Evolutionary conservation across 2,329 filamentous ascomycete species (phyloP), one percentile per base, ranked within the genome.

Genomic region (Colletotrichum sansevieriae): DNA sequence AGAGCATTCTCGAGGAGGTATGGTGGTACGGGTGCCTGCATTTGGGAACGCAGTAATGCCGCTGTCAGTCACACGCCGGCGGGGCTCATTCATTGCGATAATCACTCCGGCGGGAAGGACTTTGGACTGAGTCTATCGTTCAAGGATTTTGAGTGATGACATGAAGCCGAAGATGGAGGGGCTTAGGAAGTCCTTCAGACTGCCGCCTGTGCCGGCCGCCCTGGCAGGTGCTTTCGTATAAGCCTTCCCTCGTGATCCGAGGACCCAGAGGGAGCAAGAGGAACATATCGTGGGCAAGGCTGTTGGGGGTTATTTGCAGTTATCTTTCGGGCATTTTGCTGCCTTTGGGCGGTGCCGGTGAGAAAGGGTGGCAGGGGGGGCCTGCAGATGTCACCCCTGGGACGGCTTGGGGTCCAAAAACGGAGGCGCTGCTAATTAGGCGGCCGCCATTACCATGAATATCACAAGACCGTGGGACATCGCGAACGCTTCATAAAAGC

Each of bases 11-110:
- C 37, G 29, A 25, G 41, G 43, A 64, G 20, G 20, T 18, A 47
- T 39, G 33, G 65, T 56, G 41, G 22, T 22, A 47, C 47, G 55
- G 62, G 62, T 60, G 65, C 62, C 65, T 68, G 62, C 65, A 60
- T 59, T 7, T 13, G 49, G 55, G 18, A 56, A 29, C 44, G 37
- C 41, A 58, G 29, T 37, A 15, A 58, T 33, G 41, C 25, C n/a
- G 55, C 66, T 66, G 62, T 65, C 66, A 68, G 66, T 68, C 37
- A 54, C 43, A 68, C 37, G 55, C 12, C 49, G 35, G 1, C 7
- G 49, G 3, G 33, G 20, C 55, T 49, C 29, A 29, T 29, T 2
- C 12, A 29, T 54, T 18, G 20, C 41, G 20, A 22, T 46, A 47
- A 33, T 46, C 46, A 37, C 10, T 37, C 41, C 47, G 33, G 12